Conservation (phyloP, 345 rosid genomes). For the Kernera saxatilis region DNA sequence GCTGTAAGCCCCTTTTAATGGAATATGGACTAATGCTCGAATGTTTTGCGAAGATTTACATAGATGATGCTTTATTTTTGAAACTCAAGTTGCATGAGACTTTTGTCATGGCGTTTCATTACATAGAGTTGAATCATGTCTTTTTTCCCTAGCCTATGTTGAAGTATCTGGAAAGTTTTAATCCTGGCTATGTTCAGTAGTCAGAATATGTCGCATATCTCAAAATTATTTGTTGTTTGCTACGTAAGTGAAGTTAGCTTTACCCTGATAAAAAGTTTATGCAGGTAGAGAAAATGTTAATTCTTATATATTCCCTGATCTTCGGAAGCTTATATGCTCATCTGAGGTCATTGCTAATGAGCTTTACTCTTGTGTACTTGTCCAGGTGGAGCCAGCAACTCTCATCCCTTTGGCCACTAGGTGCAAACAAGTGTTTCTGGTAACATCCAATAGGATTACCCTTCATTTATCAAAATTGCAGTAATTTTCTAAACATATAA, state of each 20-base stretch:
- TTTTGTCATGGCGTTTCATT: background rate
- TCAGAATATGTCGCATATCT: background rate
- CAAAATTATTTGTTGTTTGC: background rate
- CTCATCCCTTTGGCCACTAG: conserved; percentile 89
- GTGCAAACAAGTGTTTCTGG: conserved; percentile 99
- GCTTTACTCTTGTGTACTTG: conserved; percentile 2
- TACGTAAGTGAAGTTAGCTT: background rate
- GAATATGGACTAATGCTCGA: background rate
- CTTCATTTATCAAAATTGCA: background rate
- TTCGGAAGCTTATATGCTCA: background rate
- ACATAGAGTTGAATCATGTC: background rate
- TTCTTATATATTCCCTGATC: background rate
- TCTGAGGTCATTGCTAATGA: background rate
- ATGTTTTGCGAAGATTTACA: background rate
- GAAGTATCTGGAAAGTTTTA: background rate
- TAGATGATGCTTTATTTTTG: background rate
- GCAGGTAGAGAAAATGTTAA: background rate
- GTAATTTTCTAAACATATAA: background rate
- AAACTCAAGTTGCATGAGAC: background rate
- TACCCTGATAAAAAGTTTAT: background rate
- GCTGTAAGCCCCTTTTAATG: conserved; percentile 54
- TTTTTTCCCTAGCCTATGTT: background rate
- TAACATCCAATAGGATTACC: conserved; percentile 18
- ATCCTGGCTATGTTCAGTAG: background rate
- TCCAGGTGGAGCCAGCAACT: conserved; percentile 94